A percentile compares a stretch with the other conserved stretches of the same genome.
Conservation (phyloP, 1,284 basidiomycete genomes). For the Sphagnurus paluster region DNA sequence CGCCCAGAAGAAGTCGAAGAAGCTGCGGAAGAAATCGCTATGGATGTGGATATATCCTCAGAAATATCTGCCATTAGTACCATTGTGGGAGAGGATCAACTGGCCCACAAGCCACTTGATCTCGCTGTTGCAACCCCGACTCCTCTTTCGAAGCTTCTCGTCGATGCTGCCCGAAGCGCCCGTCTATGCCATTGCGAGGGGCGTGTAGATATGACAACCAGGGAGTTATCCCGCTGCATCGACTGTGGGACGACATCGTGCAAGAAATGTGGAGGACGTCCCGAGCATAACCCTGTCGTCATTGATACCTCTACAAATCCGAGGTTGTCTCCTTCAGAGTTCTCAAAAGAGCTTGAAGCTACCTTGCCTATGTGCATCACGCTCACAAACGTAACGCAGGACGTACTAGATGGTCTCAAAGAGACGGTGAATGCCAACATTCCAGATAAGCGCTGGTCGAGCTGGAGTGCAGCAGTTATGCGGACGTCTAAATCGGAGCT, state of each 20-base stretch:
- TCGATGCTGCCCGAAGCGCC: constrained; percentile 67
- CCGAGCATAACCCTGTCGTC: constrained; percentile 74
- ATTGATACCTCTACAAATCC: constrained; percentile 51
- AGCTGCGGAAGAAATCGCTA: constrained; percentile 39
- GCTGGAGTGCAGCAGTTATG: constrained; percentile 72
- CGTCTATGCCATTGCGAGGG: constrained; percentile 91
- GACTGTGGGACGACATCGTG: constrained; percentile 85
- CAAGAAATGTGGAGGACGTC: constrained; percentile 85
- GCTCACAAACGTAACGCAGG: constrained; percentile 53
- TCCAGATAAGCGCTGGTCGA: constrained; percentile 55
- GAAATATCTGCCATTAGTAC: constrained; percentile 35
- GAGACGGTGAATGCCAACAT: constrained; percentile 43
- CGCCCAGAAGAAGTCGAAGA: constrained; percentile 37
- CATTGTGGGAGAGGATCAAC: constrained; percentile 71
- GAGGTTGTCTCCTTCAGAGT: constrained; percentile 69
- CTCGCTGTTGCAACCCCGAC: constrained; percentile 55
- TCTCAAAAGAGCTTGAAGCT: constrained; percentile 76
- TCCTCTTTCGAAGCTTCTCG: constrained; percentile 60
- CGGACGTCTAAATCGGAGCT: constrained; percentile 66
- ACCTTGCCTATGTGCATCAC: constrained; percentile 86
- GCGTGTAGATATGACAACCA: constrained; percentile 72
- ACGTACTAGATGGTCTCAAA: constrained; percentile 56
- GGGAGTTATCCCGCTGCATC: constrained; percentile 69
- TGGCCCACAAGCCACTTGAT: constrained; percentile 65
- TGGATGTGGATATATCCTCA: constrained; percentile 47